These are phyloP conservation scores for Fraxinus sp. DNA, from an alignment of 305 asterid genomes.

Conservation along the genomic window DNA sequence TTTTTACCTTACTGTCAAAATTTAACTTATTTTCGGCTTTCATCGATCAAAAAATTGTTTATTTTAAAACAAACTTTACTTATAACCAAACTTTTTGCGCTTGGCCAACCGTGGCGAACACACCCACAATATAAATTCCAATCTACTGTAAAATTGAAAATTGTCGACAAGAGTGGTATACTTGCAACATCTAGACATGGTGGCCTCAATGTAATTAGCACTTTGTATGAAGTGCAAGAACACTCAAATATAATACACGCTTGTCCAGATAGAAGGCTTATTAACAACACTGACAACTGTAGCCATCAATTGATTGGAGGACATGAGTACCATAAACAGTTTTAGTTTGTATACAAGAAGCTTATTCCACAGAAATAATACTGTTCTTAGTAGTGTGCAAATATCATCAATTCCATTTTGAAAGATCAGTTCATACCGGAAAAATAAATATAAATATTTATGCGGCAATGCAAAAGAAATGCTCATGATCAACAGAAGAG, in stretches of 20 bases:
- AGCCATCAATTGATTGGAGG: neutral
- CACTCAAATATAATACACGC: neutral
- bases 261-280: neutral
- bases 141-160: neutral
- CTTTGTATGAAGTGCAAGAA: neutral
- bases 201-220: neutral
- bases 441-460: neutral
- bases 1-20: neutral
- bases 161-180: neutral
- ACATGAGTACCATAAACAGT: neutral
- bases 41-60: neutral
- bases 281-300: neutral
- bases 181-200: neutral
- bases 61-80: neutral
- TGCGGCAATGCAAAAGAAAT: neutral
- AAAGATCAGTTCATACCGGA: neutral
- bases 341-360: neutral
- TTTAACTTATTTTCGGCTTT: neutral
- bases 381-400: neutral
- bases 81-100: neutral
- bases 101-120: neutral
- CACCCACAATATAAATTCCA: neutral
- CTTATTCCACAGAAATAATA: neutral
- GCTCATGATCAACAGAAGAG: neutral
- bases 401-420: neutral